Percentiles rank a stretch among this genome's conserved stretches.
Evolutionary conservation across 2,329 filamentous ascomycete species (phyloP).

Genomic region (Aspergillus fructus): DNA sequence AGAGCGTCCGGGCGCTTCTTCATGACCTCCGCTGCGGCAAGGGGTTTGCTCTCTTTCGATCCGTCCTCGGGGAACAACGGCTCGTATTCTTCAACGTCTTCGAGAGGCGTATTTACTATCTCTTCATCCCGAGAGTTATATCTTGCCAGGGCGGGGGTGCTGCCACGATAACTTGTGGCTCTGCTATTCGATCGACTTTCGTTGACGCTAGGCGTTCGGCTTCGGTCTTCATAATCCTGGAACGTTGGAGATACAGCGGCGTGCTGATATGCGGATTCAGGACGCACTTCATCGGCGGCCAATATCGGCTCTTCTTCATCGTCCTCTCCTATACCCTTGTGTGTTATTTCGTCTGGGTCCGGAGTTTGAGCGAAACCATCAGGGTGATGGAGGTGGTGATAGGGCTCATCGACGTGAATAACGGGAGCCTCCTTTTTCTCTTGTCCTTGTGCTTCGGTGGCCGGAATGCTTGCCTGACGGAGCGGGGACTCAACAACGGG

Average conservation of each 20-base stretch:
- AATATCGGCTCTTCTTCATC: constrained; percentile 76
- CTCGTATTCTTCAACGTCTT: constrained; percentile 92
- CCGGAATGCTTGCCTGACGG: constrained; percentile 51
- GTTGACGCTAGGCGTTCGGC: constrained; percentile 54
- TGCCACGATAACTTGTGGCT: constrained; percentile 63
- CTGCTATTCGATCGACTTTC: constrained; percentile 66
- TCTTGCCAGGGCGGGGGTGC: constrained; percentile 52
- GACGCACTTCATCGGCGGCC: constrained; percentile 80
- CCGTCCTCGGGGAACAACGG: constrained; percentile 85
- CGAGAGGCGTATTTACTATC: constrained; percentile 63
- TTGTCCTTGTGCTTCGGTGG: constrained; percentile 43
- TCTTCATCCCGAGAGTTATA: constrained; percentile 58
- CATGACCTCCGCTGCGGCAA: constrained; percentile 56
- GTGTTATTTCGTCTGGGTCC: constrained; percentile 50
- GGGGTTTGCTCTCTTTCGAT: constrained; percentile 54
- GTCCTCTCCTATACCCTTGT: constrained; percentile 50
- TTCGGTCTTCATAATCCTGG: constrained; percentile 54
- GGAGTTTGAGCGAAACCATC: constrained; percentile 52
- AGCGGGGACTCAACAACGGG: constrained; percentile 52
- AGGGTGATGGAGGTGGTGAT: constrained; percentile 41
- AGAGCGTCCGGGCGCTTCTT: constrained; percentile 55
- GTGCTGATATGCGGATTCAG: constrained; percentile 65
- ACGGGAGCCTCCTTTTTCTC: constrained; percentile 38
- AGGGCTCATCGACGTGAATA: constrained; percentile 75
- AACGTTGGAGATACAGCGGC: constrained; percentile 78